Evolutionary conservation across 2,329 filamentous ascomycete species (phyloP).

Genomic region (Aureobasidium sp.): DNA sequence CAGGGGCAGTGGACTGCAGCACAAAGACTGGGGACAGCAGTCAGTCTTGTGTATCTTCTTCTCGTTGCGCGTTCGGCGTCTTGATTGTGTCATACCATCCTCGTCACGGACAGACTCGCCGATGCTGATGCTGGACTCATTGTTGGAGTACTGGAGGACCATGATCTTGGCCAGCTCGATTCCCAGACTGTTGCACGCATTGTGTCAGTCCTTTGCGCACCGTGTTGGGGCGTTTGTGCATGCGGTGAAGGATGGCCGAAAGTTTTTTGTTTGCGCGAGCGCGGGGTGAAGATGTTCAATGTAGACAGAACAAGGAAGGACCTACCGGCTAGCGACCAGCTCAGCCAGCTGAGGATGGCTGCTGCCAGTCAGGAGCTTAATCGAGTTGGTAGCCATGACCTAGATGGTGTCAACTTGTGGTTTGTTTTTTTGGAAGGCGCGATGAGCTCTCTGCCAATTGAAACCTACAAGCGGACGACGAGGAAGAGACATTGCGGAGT

Average conservation of each 20-base stretch:
- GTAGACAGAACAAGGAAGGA: background rate
- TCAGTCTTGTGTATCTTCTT: background rate
- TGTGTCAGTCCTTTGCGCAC: slow-evolving; percentile 3
- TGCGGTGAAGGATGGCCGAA: background rate
- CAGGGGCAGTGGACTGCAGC: slow-evolving; percentile 85
- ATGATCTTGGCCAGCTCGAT: slow-evolving; percentile 72
- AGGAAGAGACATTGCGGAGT: background rate
- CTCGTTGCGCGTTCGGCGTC: background rate
- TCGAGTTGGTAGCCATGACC: slow-evolving; percentile 63
- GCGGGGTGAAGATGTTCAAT: background rate
- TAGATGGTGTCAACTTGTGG: background rate
- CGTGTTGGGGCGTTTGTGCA: background rate
- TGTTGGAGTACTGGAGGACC: slow-evolving; percentile 77
- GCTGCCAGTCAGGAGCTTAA: slow-evolving; percentile 68
- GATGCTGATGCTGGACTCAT: slow-evolving; percentile 84
- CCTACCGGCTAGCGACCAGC: slow-evolving; percentile 58
- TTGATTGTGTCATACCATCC: slow-evolving; percentile 53
- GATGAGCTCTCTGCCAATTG: background rate
- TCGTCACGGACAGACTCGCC: slow-evolving; percentile 94
- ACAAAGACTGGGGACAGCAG: slow-evolving; percentile 63
- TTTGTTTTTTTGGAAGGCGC: background rate
- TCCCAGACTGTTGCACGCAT: slow-evolving; percentile 49
- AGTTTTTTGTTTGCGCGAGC: slow-evolving; percentile 6
- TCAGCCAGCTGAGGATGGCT: slow-evolving; percentile 65
- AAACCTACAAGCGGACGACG: background rate